Conservation (phyloP, 2,329 filamentous ascomycete species). For the Orbilia javanica region DNA sequence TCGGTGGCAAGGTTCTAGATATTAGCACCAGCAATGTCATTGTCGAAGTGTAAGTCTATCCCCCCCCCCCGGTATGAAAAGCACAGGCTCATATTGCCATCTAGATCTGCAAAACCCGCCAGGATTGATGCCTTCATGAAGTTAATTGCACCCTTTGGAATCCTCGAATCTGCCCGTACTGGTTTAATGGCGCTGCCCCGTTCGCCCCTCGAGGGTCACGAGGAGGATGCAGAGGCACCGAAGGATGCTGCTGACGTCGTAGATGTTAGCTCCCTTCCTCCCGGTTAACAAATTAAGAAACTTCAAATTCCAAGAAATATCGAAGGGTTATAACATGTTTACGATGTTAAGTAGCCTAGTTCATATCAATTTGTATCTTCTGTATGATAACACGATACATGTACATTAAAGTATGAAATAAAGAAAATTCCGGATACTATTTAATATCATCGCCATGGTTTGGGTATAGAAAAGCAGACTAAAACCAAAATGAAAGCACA, state of each 20-base stretch:
- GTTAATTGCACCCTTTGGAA: constrained; percentile 91
- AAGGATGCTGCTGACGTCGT: constrained; percentile 96
- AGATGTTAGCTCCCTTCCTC: constrained; percentile 91
- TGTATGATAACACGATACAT: constrained; percentile 48
- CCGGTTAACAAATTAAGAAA: constrained; percentile 71
- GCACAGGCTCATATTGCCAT: constrained; percentile 49
- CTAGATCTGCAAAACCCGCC: constrained; percentile 86
- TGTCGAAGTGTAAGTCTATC: constrained; percentile 85
- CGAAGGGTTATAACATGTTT: neutral
- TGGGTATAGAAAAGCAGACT: constrained; percentile 30
- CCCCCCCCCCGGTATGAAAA: neutral
- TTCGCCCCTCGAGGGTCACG: constrained; percentile 82
- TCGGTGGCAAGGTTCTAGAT: constrained; percentile 95
- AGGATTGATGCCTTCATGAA: constrained; percentile 99
- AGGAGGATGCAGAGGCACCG: constrained; percentile 71
- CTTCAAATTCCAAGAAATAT: no score
- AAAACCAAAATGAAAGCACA: constrained; percentile 33
- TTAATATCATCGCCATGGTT: constrained; percentile 12
- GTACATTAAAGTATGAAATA: constrained; percentile 14
- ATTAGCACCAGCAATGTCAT: constrained; percentile 99
- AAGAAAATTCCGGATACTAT: neutral
- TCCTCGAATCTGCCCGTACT: constrained; percentile 93
- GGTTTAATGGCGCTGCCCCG: constrained; percentile 97
- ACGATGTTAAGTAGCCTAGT: neutral
- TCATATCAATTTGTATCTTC: constrained; percentile 25